Base-by-base conservation (phyloP, 2,329 filamentous ascomycete species). In the Fusarium piperis region DNA sequence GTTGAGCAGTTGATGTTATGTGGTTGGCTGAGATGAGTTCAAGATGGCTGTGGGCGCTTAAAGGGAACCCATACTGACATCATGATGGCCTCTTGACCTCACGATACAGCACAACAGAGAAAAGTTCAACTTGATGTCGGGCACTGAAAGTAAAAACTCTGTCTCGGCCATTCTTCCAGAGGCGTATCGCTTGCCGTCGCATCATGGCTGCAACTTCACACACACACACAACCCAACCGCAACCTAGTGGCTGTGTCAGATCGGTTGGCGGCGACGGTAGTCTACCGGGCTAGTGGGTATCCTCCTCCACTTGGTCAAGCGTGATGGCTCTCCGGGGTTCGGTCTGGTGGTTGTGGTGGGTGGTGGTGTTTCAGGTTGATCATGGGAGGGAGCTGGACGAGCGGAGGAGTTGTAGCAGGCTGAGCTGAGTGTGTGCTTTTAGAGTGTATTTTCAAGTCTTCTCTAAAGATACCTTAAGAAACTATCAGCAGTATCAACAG, bases 351-450 rank as follows among this genome's bases (percentile, higher is more conserved):
- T 55, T 51, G 63, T 75, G 67, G 73, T 62, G 70, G 51, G 56
- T 30, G 67, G 65, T 38, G 58, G 20, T 35, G 75, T 77, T 77
- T 77, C 75, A 77, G 73, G 75, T 75, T 76, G 70, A 35, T 30
- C 65, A 69, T 62, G 66, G 48, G 62, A 55, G 23, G 60, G 28
- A 39, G 18, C 15, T 46, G 41, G 44, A 23, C 23, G 44, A 48
- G 44, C n/a, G n/a, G 41, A 15, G 48, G 23, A 33, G 38, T 48
- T 38, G 20, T 1, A 18, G 13, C 20, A 36, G 18, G 18, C 30
- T 30, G 44, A 35, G 48, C 48, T 32, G 48, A 33, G 30, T 23
- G 11, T 48, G 26, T 48, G 3, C 5, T 13, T 48, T 10, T 26
- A 48, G 26, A 30, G n/a, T 28, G 11, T 5, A 16, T 9, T 3